Percentiles rank a stretch among this genome's conserved stretches.
Conservation (phyloP, 1,139 yeast genomes). For the Pichia cactophila region DNA sequence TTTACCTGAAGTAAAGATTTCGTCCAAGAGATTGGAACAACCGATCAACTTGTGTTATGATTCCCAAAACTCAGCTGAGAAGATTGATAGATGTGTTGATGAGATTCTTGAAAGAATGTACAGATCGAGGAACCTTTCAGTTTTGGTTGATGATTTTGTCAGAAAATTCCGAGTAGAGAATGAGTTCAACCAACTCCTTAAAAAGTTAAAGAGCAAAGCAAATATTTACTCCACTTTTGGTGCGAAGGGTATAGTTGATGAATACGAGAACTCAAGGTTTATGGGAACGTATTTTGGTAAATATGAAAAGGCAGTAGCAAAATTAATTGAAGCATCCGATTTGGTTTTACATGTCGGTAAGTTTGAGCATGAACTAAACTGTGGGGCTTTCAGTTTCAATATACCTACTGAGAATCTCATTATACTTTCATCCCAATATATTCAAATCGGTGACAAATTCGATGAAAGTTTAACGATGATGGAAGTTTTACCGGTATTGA, state of each 20-base stretch:
- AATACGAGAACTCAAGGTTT: constrained; percentile 42
- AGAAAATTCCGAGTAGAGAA: constrained; percentile 42
- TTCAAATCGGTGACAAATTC: constrained; percentile 34
- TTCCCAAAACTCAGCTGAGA: constrained; percentile 26
- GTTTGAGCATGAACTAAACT: constrained; percentile 45
- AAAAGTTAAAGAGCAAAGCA: constrained; percentile 31
- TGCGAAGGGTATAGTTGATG: constrained; percentile 56
- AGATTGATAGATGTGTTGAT: constrained; percentile 32
- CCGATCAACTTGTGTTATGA: constrained; percentile 17
- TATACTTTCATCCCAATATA: constrained; percentile 30
- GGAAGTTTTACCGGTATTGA: constrained; percentile 38
- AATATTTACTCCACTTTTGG: constrained; percentile 39
- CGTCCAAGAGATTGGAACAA: constrained; percentile 29
- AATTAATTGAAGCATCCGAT: constrained; percentile 36
- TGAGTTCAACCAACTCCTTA: constrained; percentile 37
- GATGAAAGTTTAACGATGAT: constrained; percentile 36
- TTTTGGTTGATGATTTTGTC: constrained; percentile 58
- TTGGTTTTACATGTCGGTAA: constrained; percentile 44
- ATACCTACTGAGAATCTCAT: constrained; percentile 13
- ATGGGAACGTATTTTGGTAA: constrained; percentile 60
- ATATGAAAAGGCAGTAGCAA: constrained; percentile 35
- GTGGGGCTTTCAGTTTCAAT: constrained; percentile 27
- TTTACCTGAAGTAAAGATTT: constrained; percentile 46
- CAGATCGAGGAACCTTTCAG: constrained; percentile 46
- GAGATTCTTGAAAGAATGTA: constrained; percentile 46